Evolutionary conservation across 129 eudicot species (phyloP), one percentile per base, ranked within the genome.

Genomic region (carrot (Daucus carota)): DNA sequence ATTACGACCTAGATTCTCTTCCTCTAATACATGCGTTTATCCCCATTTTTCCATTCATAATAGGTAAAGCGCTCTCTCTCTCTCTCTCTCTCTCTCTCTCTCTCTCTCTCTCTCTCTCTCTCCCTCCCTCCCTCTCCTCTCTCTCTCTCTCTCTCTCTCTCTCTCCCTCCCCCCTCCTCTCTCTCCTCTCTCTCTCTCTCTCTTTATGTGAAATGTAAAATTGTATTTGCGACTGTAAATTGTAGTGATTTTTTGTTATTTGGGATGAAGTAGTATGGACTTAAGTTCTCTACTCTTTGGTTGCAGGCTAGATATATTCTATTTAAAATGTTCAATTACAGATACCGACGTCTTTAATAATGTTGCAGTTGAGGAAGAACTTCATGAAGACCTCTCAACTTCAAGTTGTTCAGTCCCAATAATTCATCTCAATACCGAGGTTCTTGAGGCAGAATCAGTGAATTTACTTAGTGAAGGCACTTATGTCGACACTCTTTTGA

Each of bases 401-500:
- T 73, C 92, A 33, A 75, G 62, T 79, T 85, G 87, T 83, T 22
- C 88, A 41, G 84, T 81, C 73, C 96, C 96, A 5, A 34, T 90
- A 75, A 83, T 92, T 70, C 90, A 84, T 87, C 85, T 85, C 68
- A 84, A 73, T 66, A 57, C 96, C 73, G 90, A 91, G 42, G 57
- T 81, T 17, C 78, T 89, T 82, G 96, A 89, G 66, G 67, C 90
- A 46, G 97, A 91, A 45, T 78, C 90, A 28, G 50, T 88, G 41
- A 86, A 89, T 83, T 83, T 94, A 72, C 87, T 94, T 34, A 86
- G 77, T 77, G 82, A 84, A 70, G 84, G 88, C 67, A 84, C 88
- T 76, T 89, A 68, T 83, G 98, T 86, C 13, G 97, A 94, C 86
- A 83, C 81, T 80, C 83, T 94, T 79, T 87, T 94, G 84, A 94